A percentile compares a stretch with the other conserved stretches of the same genome.
Conservation (phyloP, 2,329 filamentous ascomycete species). For the Microcyclosporella mali region DNA sequence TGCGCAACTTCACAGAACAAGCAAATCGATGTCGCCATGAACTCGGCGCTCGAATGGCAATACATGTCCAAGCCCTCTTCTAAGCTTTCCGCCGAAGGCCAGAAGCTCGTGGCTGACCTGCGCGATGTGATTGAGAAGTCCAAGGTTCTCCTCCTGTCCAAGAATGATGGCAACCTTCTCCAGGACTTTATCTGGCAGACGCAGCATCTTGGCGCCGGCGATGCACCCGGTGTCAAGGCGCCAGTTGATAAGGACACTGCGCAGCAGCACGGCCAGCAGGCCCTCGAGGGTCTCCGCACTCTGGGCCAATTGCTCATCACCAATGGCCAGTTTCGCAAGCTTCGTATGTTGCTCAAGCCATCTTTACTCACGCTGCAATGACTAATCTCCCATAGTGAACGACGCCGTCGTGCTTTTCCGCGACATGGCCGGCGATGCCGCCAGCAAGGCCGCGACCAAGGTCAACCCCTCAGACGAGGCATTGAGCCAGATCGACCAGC, state of each 20-base stretch:
- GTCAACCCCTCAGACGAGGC: slow-evolving; percentile 74
- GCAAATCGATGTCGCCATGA: slow-evolving; percentile 91
- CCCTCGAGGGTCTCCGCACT: slow-evolving; percentile 76
- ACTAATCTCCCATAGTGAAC: slow-evolving; percentile 50
- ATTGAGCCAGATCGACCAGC: slow-evolving; percentile 68
- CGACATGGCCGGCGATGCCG: slow-evolving; percentile 87
- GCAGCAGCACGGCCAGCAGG: slow-evolving; percentile 76
- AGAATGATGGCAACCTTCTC: slow-evolving; percentile 89
- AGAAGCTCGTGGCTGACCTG: slow-evolving; percentile 68
- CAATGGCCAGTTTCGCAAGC: slow-evolving; percentile 92
- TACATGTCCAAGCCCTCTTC: slow-evolving; percentile 63
- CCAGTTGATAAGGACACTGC: slow-evolving; percentile 71
- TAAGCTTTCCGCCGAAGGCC: slow-evolving; percentile 77
- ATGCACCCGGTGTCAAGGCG: slow-evolving; percentile 55
- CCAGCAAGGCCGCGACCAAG: slow-evolving; percentile 66
- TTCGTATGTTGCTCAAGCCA: slow-evolving; percentile 53
- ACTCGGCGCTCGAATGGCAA: slow-evolving; percentile 72
- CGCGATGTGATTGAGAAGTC: slow-evolving; percentile 75
- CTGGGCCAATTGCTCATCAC: slow-evolving; percentile 85
- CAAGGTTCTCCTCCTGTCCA: slow-evolving; percentile 78
- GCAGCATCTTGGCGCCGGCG: slow-evolving; percentile 62
- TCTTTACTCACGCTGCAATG: background rate
- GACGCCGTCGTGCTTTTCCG: slow-evolving; percentile 76
- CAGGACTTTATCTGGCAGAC: slow-evolving; percentile 98
- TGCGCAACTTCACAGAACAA: slow-evolving; percentile 58